Evolutionary conservation across 768 basidiomycete genomes (phyloP), one percentile per base, ranked within the genome.

Genomic region (Trametes gibbosa): DNA sequence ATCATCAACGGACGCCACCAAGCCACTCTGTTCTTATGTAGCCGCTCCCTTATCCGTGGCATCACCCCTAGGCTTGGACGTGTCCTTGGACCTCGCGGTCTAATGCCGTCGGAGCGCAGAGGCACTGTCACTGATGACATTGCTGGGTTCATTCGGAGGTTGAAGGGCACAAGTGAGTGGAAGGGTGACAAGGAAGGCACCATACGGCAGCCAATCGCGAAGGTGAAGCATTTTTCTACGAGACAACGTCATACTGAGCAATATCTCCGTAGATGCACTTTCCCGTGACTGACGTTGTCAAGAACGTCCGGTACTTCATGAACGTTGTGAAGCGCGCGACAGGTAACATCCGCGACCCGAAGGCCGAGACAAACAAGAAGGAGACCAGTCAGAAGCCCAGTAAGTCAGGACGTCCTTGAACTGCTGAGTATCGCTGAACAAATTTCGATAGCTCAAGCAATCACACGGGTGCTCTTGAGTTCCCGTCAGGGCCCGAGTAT

Each of bases 71-170:
- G 83, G 67, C 80, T 98, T 2, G 95, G 85, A 72, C 75, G 91
- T 75, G 75, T 89, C 73, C 77, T 90, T 74, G 74, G 96, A 66
- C 95, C 94, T 41, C 84, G 92, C 52, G 96, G 96, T 56, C 76
- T 98, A 45, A 97, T 99, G 95, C 97, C 97, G 12, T 90, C 91
- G 7, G 92, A 89, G 62, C 86, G 95, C 71, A 82, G 95, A 57
- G 97, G 97, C 5, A 95, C 95, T 1, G 96, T 98, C 19, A 92
- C 92, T 1, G 90, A 94, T 50, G 92, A 98, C 59, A 79, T 98
- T 41, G 86, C 80, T 14, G 85, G 85, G 13, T 95, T 90, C 63
- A 85, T 99, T 56, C 80, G 84, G 65, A 83, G 84, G 49, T 81
- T 96, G 35, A 83, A 85, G 56, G 92, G 91, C 13, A 86, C 87